A percentile compares a stretch with the other conserved stretches of the same genome.
phyloP scores from a whole-genome alignment of 1,284 basidiomycete species.

The Cryptococcus sp. region DNA sequence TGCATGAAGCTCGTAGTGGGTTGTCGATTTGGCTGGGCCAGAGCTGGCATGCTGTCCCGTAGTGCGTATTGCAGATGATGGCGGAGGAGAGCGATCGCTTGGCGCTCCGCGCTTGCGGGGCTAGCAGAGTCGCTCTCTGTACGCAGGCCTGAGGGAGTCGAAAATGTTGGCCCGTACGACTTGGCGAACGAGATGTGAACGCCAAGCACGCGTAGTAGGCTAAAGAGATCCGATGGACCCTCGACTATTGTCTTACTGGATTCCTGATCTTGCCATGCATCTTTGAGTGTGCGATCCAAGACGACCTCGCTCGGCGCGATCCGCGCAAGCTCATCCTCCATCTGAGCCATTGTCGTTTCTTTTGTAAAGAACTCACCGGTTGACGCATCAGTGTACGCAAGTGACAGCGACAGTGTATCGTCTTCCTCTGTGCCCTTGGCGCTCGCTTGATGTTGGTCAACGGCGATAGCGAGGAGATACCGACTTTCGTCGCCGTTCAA shows the following conservation, averaged over 20 bases:
- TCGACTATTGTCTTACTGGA: background rate
- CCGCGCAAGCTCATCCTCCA: conserved; percentile 81
- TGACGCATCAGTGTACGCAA: conserved; percentile 94
- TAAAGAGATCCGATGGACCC: conserved; percentile 16
- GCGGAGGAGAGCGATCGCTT: conserved; percentile 68
- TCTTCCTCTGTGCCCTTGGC: background rate
- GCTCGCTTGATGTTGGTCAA: background rate
- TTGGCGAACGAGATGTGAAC: conserved; percentile 47
- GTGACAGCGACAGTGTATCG: conserved; percentile 52
- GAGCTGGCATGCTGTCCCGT: conserved; percentile 67
- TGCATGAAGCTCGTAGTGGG: conserved; percentile 68
- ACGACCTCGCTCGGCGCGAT: conserved; percentile 82
- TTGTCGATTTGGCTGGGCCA: conserved; percentile 64
- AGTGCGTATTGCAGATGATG: conserved; percentile 70
- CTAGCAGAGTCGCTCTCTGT: background rate
- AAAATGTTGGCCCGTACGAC: conserved; percentile 12
- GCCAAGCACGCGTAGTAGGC: conserved; percentile 36
- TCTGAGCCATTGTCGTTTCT: conserved; percentile 58
- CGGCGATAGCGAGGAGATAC: conserved; percentile 74
- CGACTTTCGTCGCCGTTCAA: conserved; percentile 82
- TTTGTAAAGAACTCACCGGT: conserved; percentile 91
- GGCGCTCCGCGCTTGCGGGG: conserved; percentile 55
- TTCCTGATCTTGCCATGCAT: conserved; percentile 23
- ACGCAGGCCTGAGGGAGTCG: background rate
- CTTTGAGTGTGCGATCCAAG: conserved; percentile 60